phyloP scores from a whole-genome alignment of 805 yeast species.

The Myxozyma melibiosi region DNA sequence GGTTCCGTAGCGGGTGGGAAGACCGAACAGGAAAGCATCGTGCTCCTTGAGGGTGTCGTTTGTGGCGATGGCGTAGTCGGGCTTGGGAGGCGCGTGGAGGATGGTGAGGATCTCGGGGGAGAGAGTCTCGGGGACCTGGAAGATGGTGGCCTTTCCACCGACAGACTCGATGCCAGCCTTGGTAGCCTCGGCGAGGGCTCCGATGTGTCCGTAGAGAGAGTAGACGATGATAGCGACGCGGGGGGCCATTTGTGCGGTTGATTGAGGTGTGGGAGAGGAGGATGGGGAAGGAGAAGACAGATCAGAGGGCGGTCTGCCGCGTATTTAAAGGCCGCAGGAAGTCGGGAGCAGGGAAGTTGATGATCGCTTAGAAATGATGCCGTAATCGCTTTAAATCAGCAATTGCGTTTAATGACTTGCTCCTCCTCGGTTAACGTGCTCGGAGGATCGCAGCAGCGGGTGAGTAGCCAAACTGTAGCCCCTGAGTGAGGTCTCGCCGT shows the following conservation, averaged over 20 bases:
- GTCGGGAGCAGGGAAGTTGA: neutral
- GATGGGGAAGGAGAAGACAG: neutral
- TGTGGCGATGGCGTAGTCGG: conserved; percentile 57
- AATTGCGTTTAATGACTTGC: neutral
- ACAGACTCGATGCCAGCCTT: conserved; percentile 69
- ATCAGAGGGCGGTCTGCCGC: neutral
- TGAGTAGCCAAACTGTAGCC: no score
- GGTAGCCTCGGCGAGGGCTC: conserved; percentile 66
- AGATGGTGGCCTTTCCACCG: conserved; percentile 70
- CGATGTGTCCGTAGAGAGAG: conserved; percentile 79
- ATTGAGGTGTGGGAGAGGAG: neutral
- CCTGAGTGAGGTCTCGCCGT: no score
- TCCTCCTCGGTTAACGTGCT: no score
- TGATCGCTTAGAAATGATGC: neutral
- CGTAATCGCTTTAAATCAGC: neutral
- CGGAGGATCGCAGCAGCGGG: no score
- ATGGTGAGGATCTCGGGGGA: conserved; percentile 59
- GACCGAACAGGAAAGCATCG: conserved; percentile 75
- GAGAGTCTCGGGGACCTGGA: conserved; percentile 80
- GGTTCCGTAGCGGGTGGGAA: conserved; percentile 79
- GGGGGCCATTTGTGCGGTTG: conserved; percentile 36
- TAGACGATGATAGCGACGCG: conserved; percentile 77
- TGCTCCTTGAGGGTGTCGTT: conserved; percentile 57
- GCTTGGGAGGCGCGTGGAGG: conserved; percentile 63
- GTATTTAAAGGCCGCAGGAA: neutral